A percentile compares a stretch with the other conserved stretches of the same genome.
phyloP scores from a whole-genome alignment of 2,329 filamentous ascomycete genomes.

The Colletotrichum horii region DNA sequence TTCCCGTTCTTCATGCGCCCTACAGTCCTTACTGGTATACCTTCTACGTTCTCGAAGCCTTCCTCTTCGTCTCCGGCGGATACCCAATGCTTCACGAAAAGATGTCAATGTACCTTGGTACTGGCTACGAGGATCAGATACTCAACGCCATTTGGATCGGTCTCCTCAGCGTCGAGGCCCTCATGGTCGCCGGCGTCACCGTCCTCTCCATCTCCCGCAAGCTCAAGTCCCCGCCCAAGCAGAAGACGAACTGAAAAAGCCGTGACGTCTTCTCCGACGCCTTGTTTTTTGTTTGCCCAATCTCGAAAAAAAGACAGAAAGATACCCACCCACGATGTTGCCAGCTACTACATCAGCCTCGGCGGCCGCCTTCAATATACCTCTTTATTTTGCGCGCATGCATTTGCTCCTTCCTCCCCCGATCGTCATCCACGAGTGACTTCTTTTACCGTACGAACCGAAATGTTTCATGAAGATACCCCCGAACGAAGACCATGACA shows the following conservation, averaged over 20 bases:
- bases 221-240: constrained; percentile 23
- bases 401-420: not conserved
- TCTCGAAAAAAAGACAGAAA: not conserved
- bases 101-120: constrained; percentile 30
- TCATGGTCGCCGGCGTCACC: constrained; percentile 47
- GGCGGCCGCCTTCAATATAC: not conserved
- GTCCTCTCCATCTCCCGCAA: constrained; percentile 34
- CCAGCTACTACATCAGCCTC: not conserved
- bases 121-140: constrained; percentile 40
- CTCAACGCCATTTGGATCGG: constrained; percentile 53
- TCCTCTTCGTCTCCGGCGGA: constrained; percentile 22
- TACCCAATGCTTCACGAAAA: constrained; percentile 31
- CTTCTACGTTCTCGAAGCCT: constrained; percentile 24
- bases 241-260: constrained; percentile 1
- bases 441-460: not conserved
- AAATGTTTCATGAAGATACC: constrained; percentile 1
- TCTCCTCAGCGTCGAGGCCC: constrained; percentile 48
- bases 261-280: not conserved
- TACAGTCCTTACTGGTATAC: constrained; percentile 25
- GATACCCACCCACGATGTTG: not conserved
- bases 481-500: not conserved
- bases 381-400: not conserved
- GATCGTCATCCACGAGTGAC: not conserved
- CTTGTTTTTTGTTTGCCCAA: not conserved
- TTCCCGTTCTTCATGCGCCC: not conserved